Evolutionary conservation across 78 protist species (phyloP).

Genomic region (Dictyostelium citrinum): DNA sequence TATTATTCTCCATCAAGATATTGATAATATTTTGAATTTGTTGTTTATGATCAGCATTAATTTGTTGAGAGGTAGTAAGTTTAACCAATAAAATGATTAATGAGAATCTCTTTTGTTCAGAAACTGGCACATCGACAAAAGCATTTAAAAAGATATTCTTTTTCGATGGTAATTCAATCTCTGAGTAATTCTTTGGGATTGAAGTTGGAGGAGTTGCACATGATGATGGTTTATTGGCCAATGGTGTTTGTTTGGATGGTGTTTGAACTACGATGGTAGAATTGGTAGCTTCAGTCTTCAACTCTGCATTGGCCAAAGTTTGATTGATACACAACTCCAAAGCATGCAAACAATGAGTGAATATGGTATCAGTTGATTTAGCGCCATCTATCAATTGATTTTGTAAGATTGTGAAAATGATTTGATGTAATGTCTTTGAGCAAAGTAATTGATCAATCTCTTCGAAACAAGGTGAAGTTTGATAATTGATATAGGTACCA

Average conservation of each 20-base stretch:
- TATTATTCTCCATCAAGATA: constrained; percentile 24
- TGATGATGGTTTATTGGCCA: neutral
- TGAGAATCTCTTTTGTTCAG: constrained; percentile 47
- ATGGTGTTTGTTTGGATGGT: constrained; percentile 12
- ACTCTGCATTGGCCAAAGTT: neutral
- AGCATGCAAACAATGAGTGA: constrained; percentile 45
- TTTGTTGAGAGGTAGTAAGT: constrained; percentile 3
- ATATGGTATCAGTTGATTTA: constrained; percentile 31
- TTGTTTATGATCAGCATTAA: constrained; percentile 33
- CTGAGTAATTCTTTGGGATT: neutral
- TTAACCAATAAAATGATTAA: constrained; percentile 53
- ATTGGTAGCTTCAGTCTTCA: neutral
- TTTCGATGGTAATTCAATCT: constrained; percentile 33
- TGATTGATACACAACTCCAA: constrained; percentile 45
- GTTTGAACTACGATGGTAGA: neutral
- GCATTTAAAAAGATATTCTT: constrained; percentile 48
- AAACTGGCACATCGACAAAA: neutral
- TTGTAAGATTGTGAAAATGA: constrained; percentile 27
- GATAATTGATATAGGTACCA: constrained; percentile 24
- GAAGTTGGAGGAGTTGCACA: neutral
- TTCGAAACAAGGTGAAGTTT: constrained; percentile 15
- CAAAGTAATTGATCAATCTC: constrained; percentile 18
- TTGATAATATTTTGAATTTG: constrained; percentile 65
- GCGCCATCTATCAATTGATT: constrained; percentile 24
- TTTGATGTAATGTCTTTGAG: constrained; percentile 28